A percentile compares a stretch with the other conserved stretches of the same genome.
Evolutionary conservation across 78 protist species (phyloP).

Genomic region (Cavenderia fasciculata): DNA sequence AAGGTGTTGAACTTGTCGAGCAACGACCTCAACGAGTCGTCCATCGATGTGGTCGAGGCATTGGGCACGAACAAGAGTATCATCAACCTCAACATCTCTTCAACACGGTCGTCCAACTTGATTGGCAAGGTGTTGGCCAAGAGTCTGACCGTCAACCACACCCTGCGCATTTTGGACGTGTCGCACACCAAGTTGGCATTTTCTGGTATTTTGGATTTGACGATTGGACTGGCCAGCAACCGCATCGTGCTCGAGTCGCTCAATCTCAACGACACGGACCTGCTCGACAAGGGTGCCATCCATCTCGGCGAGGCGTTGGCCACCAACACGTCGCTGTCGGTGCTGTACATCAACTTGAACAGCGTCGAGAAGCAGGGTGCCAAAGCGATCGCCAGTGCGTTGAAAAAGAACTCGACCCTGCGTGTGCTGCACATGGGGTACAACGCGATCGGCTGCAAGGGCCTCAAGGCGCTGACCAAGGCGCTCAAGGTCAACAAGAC

Average conservation of each 20-base stretch:
- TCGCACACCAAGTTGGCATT: constrained; percentile 37
- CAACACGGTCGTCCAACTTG: constrained; percentile 46
- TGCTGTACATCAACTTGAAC: constrained; percentile 40
- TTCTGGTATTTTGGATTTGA: constrained; percentile 32
- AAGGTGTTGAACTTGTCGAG: not conserved
- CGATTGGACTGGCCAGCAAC: constrained; percentile 16
- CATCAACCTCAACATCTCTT: constrained; percentile 17
- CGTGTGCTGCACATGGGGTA: constrained; percentile 42
- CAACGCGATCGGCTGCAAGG: constrained; percentile 43
- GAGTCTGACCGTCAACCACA: not conserved
- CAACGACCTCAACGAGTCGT: constrained; percentile 44
- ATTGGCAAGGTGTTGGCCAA: constrained; percentile 62
- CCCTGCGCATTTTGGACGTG: not conserved
- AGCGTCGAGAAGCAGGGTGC: constrained; percentile 27
- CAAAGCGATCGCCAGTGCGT: constrained; percentile 27
- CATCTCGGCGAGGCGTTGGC: constrained; percentile 30
- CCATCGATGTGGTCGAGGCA: constrained; percentile 43
- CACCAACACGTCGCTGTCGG: not conserved
- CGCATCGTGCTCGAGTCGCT: constrained; percentile 5
- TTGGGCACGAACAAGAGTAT: constrained; percentile 1
- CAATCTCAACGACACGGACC: constrained; percentile 37
- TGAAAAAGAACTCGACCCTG: constrained; percentile 12
- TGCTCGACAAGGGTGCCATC: constrained; percentile 43
- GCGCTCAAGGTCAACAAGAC: constrained; percentile 22
- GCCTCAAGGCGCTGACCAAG: constrained; percentile 16